A percentile compares a stretch with the other conserved stretches of the same genome.
Conservation (phyloP, 176 grass and related monocot species). For the Thalia dealbata region DNA sequence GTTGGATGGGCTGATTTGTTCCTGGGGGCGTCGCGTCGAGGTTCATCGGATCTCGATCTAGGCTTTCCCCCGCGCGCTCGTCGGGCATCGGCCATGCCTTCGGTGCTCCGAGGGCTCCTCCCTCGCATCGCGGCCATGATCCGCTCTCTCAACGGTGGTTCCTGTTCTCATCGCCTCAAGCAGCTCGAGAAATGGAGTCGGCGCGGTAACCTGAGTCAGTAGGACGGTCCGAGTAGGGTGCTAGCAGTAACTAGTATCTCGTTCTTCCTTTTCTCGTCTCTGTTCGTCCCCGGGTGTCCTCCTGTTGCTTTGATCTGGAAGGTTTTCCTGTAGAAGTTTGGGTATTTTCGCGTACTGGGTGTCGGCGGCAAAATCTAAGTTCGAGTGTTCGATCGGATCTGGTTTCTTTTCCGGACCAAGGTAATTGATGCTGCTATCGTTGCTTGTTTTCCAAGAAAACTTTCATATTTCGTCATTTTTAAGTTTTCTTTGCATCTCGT, state of each 20-base stretch:
- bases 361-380: not conserved
- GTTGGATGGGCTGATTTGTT: not conserved
- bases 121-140: conserved; percentile 17
- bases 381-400: not conserved
- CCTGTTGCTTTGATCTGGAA: not conserved
- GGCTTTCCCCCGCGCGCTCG: not conserved
- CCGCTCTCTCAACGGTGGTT: conserved; percentile 28
- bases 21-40: not conserved
- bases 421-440: not conserved
- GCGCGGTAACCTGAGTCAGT: conserved; percentile 35
- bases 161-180: conserved; percentile 51
- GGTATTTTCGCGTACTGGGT: not conserved
- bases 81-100: conserved; percentile 18
- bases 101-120: conserved; percentile 30
- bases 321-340: not conserved
- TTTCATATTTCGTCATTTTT: not conserved
- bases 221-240: not conserved
- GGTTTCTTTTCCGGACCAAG: not conserved
- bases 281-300: not conserved
- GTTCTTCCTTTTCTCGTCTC: conserved; percentile 10
- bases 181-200: conserved; percentile 37
- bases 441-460: not conserved
- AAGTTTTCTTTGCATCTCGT: not conserved
- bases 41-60: conserved; percentile 2
- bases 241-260: not conserved